phyloP scores from a whole-genome alignment of 2,329 filamentous ascomycete genomes.

The Nemania sp. region DNA sequence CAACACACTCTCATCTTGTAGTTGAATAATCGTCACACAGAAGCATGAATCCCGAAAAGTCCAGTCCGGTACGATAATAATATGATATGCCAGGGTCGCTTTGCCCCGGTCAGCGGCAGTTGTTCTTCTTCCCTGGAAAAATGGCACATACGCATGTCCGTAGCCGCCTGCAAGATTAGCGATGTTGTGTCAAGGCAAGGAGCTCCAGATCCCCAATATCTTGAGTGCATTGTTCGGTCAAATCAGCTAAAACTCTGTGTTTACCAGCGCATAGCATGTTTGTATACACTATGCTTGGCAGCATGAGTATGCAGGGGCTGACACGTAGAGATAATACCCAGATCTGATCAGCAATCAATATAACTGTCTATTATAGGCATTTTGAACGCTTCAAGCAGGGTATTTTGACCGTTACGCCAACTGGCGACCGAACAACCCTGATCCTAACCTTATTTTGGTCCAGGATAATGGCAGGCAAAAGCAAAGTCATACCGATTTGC shows the following conservation, averaged over 20 bases:
- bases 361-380: constrained; percentile 1
- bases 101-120: constrained; percentile 17
- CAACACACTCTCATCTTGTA: constrained; percentile 8
- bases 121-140: constrained; percentile 17
- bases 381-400: not conserved
- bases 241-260: not conserved
- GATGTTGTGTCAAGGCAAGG: constrained; percentile 38
- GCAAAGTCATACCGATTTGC: constrained; percentile 11
- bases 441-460: constrained; percentile 12
- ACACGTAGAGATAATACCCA: not conserved
- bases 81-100: constrained; percentile 15
- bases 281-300: constrained; percentile 1
- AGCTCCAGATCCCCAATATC: constrained; percentile 10
- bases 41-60: constrained; percentile 24
- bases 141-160: constrained; percentile 26
- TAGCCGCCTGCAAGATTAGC: constrained; percentile 44
- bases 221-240: not conserved
- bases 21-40: constrained; percentile 20
- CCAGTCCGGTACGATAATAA: constrained; percentile 27
- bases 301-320: not conserved
- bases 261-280: not conserved
- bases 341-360: constrained; percentile 5
- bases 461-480: constrained; percentile 12
- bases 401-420: constrained; percentile 17
- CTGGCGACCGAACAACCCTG: constrained; percentile 15